phyloP scores from a whole-genome alignment of 2,329 filamentous ascomycete genomes.

The Fusarium zealandicum region DNA sequence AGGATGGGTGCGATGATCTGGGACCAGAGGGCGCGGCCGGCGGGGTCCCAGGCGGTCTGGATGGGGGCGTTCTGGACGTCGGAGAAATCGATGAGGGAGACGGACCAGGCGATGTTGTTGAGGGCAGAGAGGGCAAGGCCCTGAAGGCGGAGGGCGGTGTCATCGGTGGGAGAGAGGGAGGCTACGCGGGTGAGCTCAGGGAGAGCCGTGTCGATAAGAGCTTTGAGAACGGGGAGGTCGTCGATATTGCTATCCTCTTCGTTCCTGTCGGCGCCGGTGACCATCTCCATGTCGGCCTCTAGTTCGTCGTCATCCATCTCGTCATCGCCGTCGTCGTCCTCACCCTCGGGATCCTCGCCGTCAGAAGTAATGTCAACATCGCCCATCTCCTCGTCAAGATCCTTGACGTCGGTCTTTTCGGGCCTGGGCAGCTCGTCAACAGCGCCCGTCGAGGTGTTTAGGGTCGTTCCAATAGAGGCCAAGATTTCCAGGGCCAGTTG shows the following conservation, averaged over 20 bases:
- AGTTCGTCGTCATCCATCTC: constrained; percentile 66
- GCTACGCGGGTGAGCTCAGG: constrained; percentile 57
- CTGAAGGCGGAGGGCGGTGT: constrained; percentile 56
- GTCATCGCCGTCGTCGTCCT: constrained; percentile 54
- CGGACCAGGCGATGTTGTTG: constrained; percentile 73
- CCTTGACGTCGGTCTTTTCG: constrained; percentile 50
- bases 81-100: constrained; percentile 67
- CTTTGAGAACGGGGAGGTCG: constrained; percentile 62
- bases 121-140: constrained; percentile 65
- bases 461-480: constrained; percentile 68
- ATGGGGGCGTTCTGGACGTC: constrained; percentile 61
- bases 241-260: constrained; percentile 51
- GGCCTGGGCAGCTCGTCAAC: constrained; percentile 43
- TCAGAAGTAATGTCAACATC: constrained; percentile 40
- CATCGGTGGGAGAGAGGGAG: constrained; percentile 49
- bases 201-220: constrained; percentile 47
- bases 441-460: constrained; percentile 58
- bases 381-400: constrained; percentile 50
- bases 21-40: constrained; percentile 64
- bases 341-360: constrained; percentile 45
- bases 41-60: constrained; percentile 60
- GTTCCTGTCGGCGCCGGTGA: constrained; percentile 60
- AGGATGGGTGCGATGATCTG: constrained; percentile 64
- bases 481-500: constrained; percentile 67
- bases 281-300: constrained; percentile 70